Percentiles rank a stretch among this genome's conserved stretches.
These are phyloP conservation scores for Hemerocallis citrina DNA, from an alignment of 106 monocot genomes.

Conservation along the genomic window DNA sequence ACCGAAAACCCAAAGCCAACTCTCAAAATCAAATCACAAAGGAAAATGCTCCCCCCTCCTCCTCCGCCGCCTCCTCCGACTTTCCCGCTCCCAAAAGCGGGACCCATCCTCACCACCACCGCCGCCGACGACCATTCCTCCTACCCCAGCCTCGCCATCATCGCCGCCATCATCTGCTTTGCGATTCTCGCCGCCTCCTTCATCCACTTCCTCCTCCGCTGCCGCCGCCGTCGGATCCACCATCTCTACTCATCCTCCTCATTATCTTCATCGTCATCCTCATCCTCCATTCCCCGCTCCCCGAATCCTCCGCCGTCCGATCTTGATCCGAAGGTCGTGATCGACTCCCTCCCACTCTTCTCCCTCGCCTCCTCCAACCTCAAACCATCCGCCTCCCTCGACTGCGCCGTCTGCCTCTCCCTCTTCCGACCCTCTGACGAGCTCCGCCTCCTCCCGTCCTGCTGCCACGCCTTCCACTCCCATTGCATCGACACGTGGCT, in stretches of 20 bases:
- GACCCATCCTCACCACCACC: not conserved
- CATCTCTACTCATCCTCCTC: constrained; percentile 49
- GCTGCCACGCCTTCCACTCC: constrained; percentile 92
- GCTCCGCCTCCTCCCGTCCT: constrained; percentile 91
- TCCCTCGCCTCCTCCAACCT: constrained; percentile 20
- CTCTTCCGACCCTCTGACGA: constrained; percentile 49
- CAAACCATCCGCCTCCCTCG: constrained; percentile 27
- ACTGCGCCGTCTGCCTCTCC: constrained; percentile 94
- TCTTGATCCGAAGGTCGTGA: constrained; percentile 22
- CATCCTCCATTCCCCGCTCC: constrained; percentile 5
- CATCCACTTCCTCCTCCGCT: constrained; percentile 59
- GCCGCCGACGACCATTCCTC: not conserved
- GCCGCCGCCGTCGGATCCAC: constrained; percentile 42
- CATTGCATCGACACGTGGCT: constrained; percentile 93
- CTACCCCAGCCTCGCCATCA: constrained; percentile 42
- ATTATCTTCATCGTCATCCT: constrained; percentile 15
- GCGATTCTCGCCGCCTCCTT: constrained; percentile 42
- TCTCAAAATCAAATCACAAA: too few relatives aligned
- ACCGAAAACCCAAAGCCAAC: not conserved
- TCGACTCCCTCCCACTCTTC: constrained; percentile 75
- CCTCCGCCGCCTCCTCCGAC: constrained; percentile 10
- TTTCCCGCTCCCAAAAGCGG: not conserved
- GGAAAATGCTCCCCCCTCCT: constrained; percentile 16
- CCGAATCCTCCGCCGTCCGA: constrained; percentile 10
- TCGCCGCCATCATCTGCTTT: constrained; percentile 42